Base-by-base conservation (phyloP, 805 yeast genomes). In the Candida loeiensis region DNA sequence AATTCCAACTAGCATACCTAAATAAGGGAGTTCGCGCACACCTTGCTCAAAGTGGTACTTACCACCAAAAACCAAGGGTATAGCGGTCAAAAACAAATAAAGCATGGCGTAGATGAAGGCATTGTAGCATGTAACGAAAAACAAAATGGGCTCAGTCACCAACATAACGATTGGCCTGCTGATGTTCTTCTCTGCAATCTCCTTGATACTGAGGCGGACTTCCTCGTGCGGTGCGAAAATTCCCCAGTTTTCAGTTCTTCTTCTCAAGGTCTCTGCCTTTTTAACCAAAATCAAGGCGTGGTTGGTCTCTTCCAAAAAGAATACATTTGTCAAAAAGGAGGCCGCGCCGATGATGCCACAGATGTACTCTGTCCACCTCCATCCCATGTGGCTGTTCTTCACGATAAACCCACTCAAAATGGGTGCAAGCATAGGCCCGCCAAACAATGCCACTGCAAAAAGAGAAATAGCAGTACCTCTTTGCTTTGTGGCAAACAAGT, bases 341-440 rank as follows among this genome's bases (percentile, higher is more conserved):
- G 45, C 39, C n/a, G 53, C 44, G 6, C 64, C 69, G 29, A 66
- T 44, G 2, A 70, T 63, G 2, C 77, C 82, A 9, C 67, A 56
- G 39, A 76, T 63, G 67, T 78, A 80, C 20, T 67, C 61, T 4
- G 79, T 66, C 74, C 82, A 75, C 47, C 84, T 61, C 85, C 85
- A 80, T 4, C 74, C 77, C 44, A 64, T 41, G 28, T 46, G 56
- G 18, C 51, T 50, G 28, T 64, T 59, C 34, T 63, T 64, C 13
- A 72, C 69, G 31, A 69, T 67, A 39, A 63, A 64, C 3, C 62
- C 69, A 32, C 68, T 63, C 37, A 79, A 50, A 43, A 89, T 79
- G 13, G 96, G 96, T 0, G 91, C 91, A 25, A 83, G 40, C 67
- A 86, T 72, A 15, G 96, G 96, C 43, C 95, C 93, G 48, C 68